A percentile compares a stretch with the other conserved stretches of the same genome.
These are phyloP conservation scores for Cladophialophora immunda DNA, from an alignment of 2,329 filamentous ascomycete species.

Conservation along the genomic window DNA sequence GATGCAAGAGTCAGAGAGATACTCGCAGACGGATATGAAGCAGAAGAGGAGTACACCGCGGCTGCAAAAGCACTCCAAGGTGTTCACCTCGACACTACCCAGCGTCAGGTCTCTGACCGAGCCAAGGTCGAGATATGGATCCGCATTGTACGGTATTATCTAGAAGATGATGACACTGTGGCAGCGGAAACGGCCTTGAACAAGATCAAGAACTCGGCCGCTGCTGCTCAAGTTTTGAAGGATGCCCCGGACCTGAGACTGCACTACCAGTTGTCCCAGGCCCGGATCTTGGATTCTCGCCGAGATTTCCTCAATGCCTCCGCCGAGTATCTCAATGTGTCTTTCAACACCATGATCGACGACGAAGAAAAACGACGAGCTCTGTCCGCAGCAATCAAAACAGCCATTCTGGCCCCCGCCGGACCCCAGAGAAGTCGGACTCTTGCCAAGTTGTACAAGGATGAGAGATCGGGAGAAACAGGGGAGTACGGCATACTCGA, in stretches of 20 bases:
- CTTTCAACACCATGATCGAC: constrained; percentile 77
- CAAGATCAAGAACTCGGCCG: constrained; percentile 92
- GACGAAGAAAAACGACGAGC: constrained; percentile 87
- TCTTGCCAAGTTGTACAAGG: constrained; percentile 88
- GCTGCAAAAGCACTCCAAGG: constrained; percentile 81
- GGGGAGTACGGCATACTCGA: constrained; percentile 88
- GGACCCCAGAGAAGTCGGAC: constrained; percentile 83
- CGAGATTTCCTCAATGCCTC: constrained; percentile 88
- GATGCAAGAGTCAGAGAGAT: constrained; percentile 80
- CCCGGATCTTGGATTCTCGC: constrained; percentile 90
- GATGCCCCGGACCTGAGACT: constrained; percentile 76
- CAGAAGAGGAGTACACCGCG: constrained; percentile 78
- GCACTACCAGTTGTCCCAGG: constrained; percentile 90
- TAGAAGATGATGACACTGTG: constrained; percentile 91
- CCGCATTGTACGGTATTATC: constrained; percentile 90
- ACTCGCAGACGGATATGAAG: constrained; percentile 83
- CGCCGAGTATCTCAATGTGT: constrained; percentile 87
- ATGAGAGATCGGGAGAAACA: constrained; percentile 79
- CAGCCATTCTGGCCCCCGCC: constrained; percentile 89
- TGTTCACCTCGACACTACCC: constrained; percentile 88
- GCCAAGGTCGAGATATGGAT: constrained; percentile 89
- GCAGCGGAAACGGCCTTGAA: constrained; percentile 88
- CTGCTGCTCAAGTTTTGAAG: constrained; percentile 64
- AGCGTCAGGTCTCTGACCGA: constrained; percentile 81
- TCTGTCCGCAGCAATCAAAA: constrained; percentile 86